Evolutionary conservation across 1,139 yeast genomes (phyloP), one percentile per base, ranked within the genome.

Genomic region (Pichia inconspicua): DNA sequence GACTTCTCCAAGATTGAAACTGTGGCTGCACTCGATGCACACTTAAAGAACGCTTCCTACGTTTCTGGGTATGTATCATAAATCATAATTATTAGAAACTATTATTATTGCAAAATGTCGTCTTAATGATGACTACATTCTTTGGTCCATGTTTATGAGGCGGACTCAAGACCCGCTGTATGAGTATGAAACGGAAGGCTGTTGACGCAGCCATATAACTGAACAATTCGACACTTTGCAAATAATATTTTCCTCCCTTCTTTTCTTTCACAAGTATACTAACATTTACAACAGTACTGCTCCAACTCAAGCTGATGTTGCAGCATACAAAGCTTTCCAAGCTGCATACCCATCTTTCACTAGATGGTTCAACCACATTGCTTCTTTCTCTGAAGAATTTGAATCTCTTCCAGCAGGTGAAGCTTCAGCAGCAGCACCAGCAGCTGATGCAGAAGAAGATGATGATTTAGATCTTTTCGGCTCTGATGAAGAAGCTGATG

Each of bases 351-450:
- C 97, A 72, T 83, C 86, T 73, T 88, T 89, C 68, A 74, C 96
- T 69, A 89, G 97, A 81, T 92, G 97, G 97, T 88, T 84, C 80
- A 86, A 86, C 84, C 97, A 89, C 88, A 82, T 90, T 69, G 94
- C 94, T 70, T 81, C 96, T 53, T 84, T 81, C 81, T 77, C 89
- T 63, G 88, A 79, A 63, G 95, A 88, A 72, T 88, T 88, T 67
- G 79, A 75, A 56, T 66, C 78, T 61, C 83, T 90, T 66, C 96
- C 96, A 73, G 95, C 89, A 61, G 89, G 86, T 66, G 77, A 73
- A 52, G 75, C 78, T 58, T 67, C 80, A 55, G 70, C 74, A 45
- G 77, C 78, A 52, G 75, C 76, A 46, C 85, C 75, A 55, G 87
- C 73, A 48, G 85, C 75, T 55, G 87, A 73, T 48, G 83, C 70